Percentiles rank a stretch among this genome's conserved stretches.
phyloP scores from a whole-genome alignment of 169 alveolate species.

The Condylostoma magnum region DNA sequence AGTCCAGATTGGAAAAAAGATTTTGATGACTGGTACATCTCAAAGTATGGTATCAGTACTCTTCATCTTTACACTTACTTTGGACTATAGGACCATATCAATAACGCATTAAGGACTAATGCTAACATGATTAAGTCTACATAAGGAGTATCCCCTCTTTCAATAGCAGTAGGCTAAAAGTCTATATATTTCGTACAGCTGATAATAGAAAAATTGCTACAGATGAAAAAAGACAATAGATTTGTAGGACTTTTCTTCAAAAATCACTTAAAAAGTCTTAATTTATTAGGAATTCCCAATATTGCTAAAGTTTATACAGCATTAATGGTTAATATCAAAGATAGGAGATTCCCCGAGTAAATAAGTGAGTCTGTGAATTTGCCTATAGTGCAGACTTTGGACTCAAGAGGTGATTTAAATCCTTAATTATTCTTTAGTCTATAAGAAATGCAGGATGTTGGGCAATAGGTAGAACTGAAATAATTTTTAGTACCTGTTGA shows the following conservation, averaged over 20 bases:
- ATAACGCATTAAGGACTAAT: background rate
- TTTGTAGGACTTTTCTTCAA: too few species aligned
- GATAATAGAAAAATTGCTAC: too few species aligned
- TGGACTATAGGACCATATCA: background rate
- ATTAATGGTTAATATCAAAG: background rate
- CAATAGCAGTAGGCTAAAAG: background rate
- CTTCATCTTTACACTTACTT: slow-evolving; percentile 9
- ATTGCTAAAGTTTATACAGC: background rate
- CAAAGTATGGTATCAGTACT: background rate
- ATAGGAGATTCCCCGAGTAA: slow-evolving; percentile 7
- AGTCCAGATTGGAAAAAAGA: background rate
- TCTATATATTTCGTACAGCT: too few species aligned
- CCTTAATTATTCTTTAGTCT: background rate
- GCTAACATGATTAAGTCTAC: background rate
- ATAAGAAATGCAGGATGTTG: background rate
- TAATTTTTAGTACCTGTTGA: background rate
- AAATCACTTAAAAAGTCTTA: too few species aligned
- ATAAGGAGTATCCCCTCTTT: background rate
- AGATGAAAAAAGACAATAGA: too few species aligned
- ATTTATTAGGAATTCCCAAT: background rate
- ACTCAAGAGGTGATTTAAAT: background rate
- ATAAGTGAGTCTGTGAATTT: background rate
- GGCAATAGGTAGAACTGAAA: background rate
- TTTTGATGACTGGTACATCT: background rate
- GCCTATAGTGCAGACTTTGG: background rate